Base-by-base conservation (phyloP, 23 red algal genomes). In the Gracilaria gracilis region DNA sequence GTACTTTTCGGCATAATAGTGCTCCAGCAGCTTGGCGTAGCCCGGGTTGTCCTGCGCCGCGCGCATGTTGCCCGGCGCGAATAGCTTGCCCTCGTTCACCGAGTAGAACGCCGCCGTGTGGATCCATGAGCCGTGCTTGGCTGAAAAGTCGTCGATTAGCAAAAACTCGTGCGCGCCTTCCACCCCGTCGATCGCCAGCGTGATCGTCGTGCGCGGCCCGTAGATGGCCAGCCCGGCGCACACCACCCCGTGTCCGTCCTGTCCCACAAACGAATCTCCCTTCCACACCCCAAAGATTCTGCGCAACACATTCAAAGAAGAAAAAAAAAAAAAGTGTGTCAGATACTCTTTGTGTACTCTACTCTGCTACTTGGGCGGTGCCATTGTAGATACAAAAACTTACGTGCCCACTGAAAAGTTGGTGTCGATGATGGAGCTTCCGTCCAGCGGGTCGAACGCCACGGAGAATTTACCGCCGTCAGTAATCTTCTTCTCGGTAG, bases 91-190 rank as follows among this genome's bases (percentile, higher is more conserved):
- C 89, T 99, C 97, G 66, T 88, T 89, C 28, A 99, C 90, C 15
- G 93, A 32, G 35, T 53, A 74, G 77, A 99, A 99, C 36, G 88
- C 85, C 24, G 90, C 81, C 2, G 91, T 94, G n/a, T 93, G 97
- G 29, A 99, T 85, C 97, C 97, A 99, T 29, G 87, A 91, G 24
- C 97, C 97, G 76, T 99, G 97, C 37, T 92, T 92, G 37, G 88
- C 94, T 8, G 97, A 99, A 42, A 99, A 99, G 91, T 99, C 93
- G 86, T 99, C 97, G 39, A 99, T 94, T 13, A 99, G 91, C 24
- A 96, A 76, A 62, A 99, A 99, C 84, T 99, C 97, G 84, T 99
- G 93, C 29, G 95, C 89, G 24, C 92, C 86, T 0, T 92, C 88
- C n/a, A 96, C 78, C 42, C 95, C 97, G 73, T 96, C 93, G 55